These are phyloP conservation scores for Leccinum sublutescens DNA, from an alignment of 768 basidiomycete species.

Conservation along the genomic window DNA sequence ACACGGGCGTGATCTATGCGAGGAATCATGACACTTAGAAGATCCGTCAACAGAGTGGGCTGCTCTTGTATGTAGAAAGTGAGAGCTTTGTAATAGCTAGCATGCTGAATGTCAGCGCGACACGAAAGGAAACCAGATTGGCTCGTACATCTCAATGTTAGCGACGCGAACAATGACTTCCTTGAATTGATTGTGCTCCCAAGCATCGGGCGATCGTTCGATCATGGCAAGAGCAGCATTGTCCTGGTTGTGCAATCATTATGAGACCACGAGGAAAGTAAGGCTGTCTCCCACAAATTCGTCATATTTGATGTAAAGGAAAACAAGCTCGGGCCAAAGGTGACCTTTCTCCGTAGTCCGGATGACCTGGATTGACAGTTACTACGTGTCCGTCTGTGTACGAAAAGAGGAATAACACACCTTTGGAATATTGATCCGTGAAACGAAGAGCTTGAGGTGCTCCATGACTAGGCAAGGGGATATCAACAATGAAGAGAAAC, in stretches of 20 bases:
- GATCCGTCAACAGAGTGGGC: slow-evolving; percentile 89
- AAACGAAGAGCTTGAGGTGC: slow-evolving; percentile 93
- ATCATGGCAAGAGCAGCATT: slow-evolving; percentile 99
- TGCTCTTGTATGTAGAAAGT: slow-evolving; percentile 95
- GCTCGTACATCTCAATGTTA: slow-evolving; percentile 89
- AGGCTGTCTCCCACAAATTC: slow-evolving; percentile 62
- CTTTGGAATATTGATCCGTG: slow-evolving; percentile 98
- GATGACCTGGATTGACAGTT: slow-evolving; percentile 59
- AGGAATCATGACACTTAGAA: slow-evolving; percentile 87
- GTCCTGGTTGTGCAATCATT: slow-evolving; percentile 50
- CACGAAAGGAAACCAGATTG: not conserved
- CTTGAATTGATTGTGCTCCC: slow-evolving; percentile 99
- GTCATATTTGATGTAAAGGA: slow-evolving; percentile 98
- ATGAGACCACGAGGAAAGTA: not conserved
- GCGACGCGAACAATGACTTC: slow-evolving; percentile 95
- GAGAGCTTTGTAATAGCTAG: slow-evolving; percentile 90
- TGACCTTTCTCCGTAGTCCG: slow-evolving; percentile 95
- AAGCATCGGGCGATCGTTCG: slow-evolving; percentile 95
- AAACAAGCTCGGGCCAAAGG: slow-evolving; percentile 97
- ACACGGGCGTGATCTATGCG: slow-evolving; percentile 95
- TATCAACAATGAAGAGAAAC: not conserved
- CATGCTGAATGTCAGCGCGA: slow-evolving; percentile 6
- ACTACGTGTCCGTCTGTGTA: not conserved
- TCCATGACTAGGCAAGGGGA: slow-evolving; percentile 77
- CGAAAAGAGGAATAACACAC: slow-evolving; percentile 26